A percentile compares a stretch with the other conserved stretches of the same genome.
These are phyloP conservation scores for Stenogyne calaminthoides DNA, from an alignment of 305 asterid genomes.

Conservation along the genomic window DNA sequence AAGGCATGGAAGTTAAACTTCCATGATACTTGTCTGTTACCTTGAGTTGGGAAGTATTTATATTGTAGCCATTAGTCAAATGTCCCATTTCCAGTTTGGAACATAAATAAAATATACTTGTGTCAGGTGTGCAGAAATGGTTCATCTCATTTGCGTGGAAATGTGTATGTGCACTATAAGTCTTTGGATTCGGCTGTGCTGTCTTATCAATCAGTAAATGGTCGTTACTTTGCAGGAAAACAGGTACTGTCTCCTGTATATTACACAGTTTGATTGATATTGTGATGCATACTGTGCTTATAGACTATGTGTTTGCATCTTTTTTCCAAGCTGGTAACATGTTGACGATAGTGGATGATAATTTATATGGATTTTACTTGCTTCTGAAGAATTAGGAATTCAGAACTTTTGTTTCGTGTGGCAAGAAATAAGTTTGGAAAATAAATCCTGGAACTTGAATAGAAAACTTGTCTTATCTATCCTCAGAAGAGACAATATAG, in stretches of 20 bases:
- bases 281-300: conserved; percentile 7
- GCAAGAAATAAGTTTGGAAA: conserved; percentile 8
- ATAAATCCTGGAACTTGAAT: background rate
- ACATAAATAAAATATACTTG: conserved; percentile 23
- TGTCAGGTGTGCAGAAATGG: conserved; percentile 92
- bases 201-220: conserved; percentile 76
- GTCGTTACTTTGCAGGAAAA: conserved; percentile 95
- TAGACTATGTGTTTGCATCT: conserved; percentile 1
- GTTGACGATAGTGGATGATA: conserved; percentile 16
- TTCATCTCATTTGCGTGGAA: conserved; percentile 88
- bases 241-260: conserved; percentile 60
- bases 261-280: conserved; percentile 22
- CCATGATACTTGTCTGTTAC: conserved; percentile 23
- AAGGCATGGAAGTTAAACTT: conserved; percentile 11
- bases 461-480: background rate
- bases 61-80: conserved; percentile 13
- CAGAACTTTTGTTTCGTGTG: conserved; percentile 4
- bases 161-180: conserved; percentile 84
- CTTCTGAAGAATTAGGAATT: conserved; percentile 4
- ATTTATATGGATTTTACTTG: background rate
- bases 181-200: conserved; percentile 78
- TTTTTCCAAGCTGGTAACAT: conserved; percentile 8
- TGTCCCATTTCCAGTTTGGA: conserved; percentile 27
- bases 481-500: too few species aligned
- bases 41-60: conserved; percentile 9